These are phyloP conservation scores for Ambrosia hybrid DNA, from an alignment of 140 eudicot species.

Conservation along the genomic window DNA sequence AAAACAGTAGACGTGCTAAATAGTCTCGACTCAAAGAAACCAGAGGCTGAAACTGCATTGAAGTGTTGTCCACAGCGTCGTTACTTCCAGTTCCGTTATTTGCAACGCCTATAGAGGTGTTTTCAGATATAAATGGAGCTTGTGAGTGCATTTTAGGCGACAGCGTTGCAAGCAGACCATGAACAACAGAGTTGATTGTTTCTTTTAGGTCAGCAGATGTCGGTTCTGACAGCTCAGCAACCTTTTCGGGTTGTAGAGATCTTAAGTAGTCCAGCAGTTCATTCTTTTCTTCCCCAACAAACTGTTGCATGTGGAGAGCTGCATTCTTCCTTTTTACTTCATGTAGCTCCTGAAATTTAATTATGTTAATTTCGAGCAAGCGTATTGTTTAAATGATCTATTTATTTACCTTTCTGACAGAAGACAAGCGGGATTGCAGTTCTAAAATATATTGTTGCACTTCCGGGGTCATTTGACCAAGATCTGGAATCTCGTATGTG, in stretches of 20 bases:
- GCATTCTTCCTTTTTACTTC: conserved; percentile 89
- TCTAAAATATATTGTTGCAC: conserved; percentile 56
- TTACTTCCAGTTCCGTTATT: conserved; percentile 36
- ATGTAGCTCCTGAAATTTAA: conserved; percentile 63
- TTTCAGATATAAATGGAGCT: conserved; percentile 59
- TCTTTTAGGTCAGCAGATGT: conserved; percentile 78
- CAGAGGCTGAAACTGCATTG: conserved; percentile 83
- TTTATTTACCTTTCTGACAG: conserved; percentile 70
- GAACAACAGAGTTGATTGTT: conserved; percentile 80
- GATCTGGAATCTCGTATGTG: conserved; percentile 48
- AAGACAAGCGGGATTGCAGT: conserved; percentile 78
- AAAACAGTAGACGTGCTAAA: conserved; percentile 87
- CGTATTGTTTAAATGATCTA: background rate
- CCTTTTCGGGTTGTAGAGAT: conserved; percentile 96
- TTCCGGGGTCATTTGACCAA: conserved; percentile 76
- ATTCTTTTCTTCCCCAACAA: conserved; percentile 96
- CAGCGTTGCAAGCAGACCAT: conserved; percentile 94
- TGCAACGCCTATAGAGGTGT: conserved; percentile 51
- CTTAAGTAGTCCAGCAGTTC: conserved; percentile 85
- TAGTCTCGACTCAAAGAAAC: conserved; percentile 84
- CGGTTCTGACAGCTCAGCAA: conserved; percentile 94
- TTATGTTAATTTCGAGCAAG: background rate
- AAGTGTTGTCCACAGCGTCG: conserved; percentile 78
- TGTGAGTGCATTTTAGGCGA: conserved; percentile 94
- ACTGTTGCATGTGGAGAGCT: conserved; percentile 98